These are phyloP conservation scores for Mortierella polycephala DNA, from an alignment of 371 early-diverging fungal species.

Conservation along the genomic window DNA sequence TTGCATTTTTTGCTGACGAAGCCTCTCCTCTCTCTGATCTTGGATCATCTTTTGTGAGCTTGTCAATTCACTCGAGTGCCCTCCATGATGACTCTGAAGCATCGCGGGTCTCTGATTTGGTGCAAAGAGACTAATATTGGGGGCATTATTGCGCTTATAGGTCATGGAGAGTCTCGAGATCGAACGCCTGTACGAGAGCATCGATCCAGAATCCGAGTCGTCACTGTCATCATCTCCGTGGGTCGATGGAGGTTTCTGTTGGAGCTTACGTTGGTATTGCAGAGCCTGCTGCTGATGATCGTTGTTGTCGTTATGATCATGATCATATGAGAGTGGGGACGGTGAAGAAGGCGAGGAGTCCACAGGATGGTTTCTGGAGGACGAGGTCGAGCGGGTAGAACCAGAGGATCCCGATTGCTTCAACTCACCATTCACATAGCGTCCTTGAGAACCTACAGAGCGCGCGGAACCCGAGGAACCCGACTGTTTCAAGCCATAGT, in stretches of 20 bases:
- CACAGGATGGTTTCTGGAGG: slow-evolving; percentile 18
- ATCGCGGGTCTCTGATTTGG: slow-evolving; percentile 42
- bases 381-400: slow-evolving; percentile 19
- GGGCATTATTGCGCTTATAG: slow-evolving; percentile 36
- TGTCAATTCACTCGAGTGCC: slow-evolving; percentile 11
- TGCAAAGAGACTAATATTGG: slow-evolving; percentile 49
- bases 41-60: slow-evolving; percentile 52
- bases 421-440: slow-evolving; percentile 29
- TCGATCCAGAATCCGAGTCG: slow-evolving; percentile 43
- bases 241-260: slow-evolving; percentile 47
- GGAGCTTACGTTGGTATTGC: slow-evolving; percentile 51
- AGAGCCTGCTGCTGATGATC: slow-evolving; percentile 51
- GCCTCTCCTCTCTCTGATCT: slow-evolving; percentile 50
- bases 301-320: slow-evolving; percentile 33
- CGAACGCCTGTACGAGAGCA: slow-evolving; percentile 43
- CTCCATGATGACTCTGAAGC: slow-evolving; percentile 18
- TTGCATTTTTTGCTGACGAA: slow-evolving; percentile 37
- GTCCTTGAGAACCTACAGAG: slow-evolving; percentile 32
- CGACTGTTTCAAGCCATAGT: slow-evolving; percentile 31
- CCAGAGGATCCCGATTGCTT: slow-evolving; percentile 46
- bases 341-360: slow-evolving; percentile 16
- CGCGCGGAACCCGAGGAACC: slow-evolving; percentile 40
- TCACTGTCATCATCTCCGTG: slow-evolving; percentile 52
- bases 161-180: slow-evolving; percentile 47
- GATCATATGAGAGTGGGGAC: slow-evolving; percentile 31